These are phyloP conservation scores for Pythium brassicae DNA, from an alignment of 352 stramenopile species.

Conservation along the genomic window DNA sequence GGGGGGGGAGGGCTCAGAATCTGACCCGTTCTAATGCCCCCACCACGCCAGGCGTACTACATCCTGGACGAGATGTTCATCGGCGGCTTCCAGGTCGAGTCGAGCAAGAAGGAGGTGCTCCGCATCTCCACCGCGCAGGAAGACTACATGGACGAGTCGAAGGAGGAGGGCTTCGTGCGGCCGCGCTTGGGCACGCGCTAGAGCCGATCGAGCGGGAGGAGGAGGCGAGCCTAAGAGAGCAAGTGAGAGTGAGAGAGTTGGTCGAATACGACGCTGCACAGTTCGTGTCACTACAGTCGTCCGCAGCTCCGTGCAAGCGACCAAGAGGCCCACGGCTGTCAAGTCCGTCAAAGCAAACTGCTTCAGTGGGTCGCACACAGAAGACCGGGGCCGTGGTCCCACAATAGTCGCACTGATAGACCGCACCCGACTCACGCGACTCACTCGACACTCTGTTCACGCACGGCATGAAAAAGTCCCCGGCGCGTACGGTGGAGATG, in stretches of 20 bases:
- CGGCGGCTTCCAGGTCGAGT: constrained; percentile 96
- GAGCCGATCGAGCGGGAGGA: neutral
- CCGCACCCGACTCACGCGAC: no score
- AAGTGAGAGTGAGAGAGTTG: neutral
- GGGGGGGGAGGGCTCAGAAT: neutral
- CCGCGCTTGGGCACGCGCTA: constrained; percentile 63
- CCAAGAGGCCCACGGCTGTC: no score
- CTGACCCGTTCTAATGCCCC: no score
- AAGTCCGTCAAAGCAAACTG: no score
- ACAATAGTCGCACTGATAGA: no score
- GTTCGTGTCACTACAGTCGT: no score
- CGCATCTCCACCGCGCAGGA: constrained; percentile 87
- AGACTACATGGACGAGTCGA: constrained; percentile 89
- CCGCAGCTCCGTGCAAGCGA: no score
- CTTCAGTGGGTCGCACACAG: no score
- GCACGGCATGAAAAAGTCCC: neutral
- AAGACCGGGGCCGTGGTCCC: no score
- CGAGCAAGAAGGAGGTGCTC: constrained; percentile 90
- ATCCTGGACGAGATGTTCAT: constrained; percentile 99
- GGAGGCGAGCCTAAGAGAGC: neutral
- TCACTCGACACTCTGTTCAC: no score
- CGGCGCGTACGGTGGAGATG: neutral
- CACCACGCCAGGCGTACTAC: constrained; percentile 90
- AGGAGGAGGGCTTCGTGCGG: constrained; percentile 77
- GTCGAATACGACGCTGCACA: no score